A percentile compares a stretch with the other conserved stretches of the same genome.
These are phyloP conservation scores for Cryptosporidium tyzzeri DNA, from an alignment of 169 alveolate genomes.

Conservation along the genomic window DNA sequence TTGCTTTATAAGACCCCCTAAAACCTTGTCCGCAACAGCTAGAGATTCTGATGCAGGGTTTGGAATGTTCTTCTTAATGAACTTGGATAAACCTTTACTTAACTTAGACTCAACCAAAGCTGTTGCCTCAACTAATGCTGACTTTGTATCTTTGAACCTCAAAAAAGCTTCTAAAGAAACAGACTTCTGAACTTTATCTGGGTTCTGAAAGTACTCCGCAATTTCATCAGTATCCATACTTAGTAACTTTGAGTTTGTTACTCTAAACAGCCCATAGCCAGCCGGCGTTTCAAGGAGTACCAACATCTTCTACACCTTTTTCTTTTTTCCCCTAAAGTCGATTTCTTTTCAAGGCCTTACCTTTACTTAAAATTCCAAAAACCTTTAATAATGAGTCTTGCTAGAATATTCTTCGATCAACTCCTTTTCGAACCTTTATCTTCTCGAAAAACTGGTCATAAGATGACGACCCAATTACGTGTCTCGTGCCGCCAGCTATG, in stretches of 20 bases:
- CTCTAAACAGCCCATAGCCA: conserved; percentile 97
- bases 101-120: conserved; percentile 90
- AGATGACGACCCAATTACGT: conserved; percentile 65
- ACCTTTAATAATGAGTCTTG: neutral
- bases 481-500: conserved; percentile 69
- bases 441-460: conserved; percentile 21
- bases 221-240: conserved; percentile 89
- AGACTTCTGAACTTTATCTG: conserved; percentile 88
- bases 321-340: conserved; percentile 3
- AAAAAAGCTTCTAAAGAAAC: conserved; percentile 88
- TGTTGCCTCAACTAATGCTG: conserved; percentile 89
- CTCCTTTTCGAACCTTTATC: neutral
- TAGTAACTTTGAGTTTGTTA: conserved; percentile 90
- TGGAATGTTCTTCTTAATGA: conserved; percentile 93
- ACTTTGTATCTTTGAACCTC: conserved; percentile 90
- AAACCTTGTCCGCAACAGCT: conserved; percentile 87
- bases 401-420: neutral
- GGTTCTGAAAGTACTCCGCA: conserved; percentile 86
- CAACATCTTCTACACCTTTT: conserved; percentile 87
- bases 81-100: conserved; percentile 93
- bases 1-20: conserved; percentile 90
- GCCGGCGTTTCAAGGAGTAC: conserved; percentile 99
- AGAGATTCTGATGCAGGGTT: conserved; percentile 71
- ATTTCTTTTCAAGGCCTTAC: neutral
- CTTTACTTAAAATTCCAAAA: neutral